phyloP scores from a whole-genome alignment of 129 eudicot species.

The Ambrosia artemisiifolia region DNA sequence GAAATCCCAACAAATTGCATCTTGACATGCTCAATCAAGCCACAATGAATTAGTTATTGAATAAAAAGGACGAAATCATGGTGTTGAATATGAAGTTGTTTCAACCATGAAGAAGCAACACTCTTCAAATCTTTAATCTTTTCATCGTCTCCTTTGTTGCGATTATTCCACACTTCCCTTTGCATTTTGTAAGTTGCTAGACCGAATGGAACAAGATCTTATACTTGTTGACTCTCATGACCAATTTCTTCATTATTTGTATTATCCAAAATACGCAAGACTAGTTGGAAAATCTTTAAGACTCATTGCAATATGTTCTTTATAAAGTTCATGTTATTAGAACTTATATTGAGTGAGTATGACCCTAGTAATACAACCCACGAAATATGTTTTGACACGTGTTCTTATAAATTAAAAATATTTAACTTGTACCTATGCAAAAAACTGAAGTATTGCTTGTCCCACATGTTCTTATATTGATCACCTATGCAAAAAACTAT shows the following conservation, averaged over 20 bases:
- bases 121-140: conserved; percentile 33
- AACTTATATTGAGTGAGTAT: no score
- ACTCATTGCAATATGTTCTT: no score
- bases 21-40: background rate
- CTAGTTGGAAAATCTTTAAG: no score
- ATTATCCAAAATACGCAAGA: no score
- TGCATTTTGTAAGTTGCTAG: conserved; percentile 47
- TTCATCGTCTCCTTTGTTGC: conserved; percentile 20
- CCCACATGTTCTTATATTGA: no score
- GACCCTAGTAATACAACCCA: no score
- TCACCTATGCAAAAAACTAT: no score
- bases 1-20: background rate
- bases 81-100: conserved; percentile 40
- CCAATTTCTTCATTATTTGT: conserved; percentile 9
- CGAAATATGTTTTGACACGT: no score
- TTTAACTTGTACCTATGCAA: no score
- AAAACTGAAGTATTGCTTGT: no score
- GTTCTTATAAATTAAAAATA: no score
- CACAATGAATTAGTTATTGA: background rate
- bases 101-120: conserved; percentile 52
- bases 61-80: conserved; percentile 46
- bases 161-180: conserved; percentile 42
- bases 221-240: background rate
- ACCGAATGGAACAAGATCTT: conserved; percentile 48
- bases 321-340: no score